Evolutionary conservation across 768 basidiomycete genomes (phyloP), one percentile per base, ranked within the genome.

Genomic region (Suillus hirtellus): DNA sequence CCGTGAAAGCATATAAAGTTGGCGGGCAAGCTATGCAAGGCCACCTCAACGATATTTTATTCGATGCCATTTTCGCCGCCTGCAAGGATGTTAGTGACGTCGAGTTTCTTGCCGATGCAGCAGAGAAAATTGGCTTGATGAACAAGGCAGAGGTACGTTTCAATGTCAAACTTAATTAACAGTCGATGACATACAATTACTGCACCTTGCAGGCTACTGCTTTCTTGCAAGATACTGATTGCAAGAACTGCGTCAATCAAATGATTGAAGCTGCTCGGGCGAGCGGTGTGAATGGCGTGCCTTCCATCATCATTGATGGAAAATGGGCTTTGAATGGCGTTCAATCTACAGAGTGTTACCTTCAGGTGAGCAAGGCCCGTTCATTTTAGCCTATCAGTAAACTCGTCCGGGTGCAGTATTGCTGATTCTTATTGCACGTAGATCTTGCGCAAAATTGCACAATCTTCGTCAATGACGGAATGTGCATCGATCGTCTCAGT

Each of bases 271-370:
- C 76, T 14, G 81, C 82, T 3, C 77, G 78, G 63, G 68, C 72
- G 31, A 73, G 76, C n/a, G 80, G 82, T 5, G 81, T 85, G 64
- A 78, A 75, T 1, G 84, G 84, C 42, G 83, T 85, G 1, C 84
- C 84, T 0, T 84, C 82, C 70, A 77, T 81, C 61, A 80, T 84
- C 63, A 75, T 82, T 38, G 76, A 82, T 44, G 73, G 76, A 12
- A 79, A 76, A 58, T 82, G 78, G 76, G 82, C 80, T 17, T 50
- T 82, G 60, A 77, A 76, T 17, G 81, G 81, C n/a, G 79, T 78
- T 10, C 82, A 83, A 63, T 61, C 76, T 10, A 68, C 67, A 44
- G 81, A 81, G 19, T 76, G 74, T 50, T 82, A 80, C 64, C 63
- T 73, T 37, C 72, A 76, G 70, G 80, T 79, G 53, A 47, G 75